phyloP scores from a whole-genome alignment of 1,284 basidiomycete genomes.

The Tylopilus orsonianus region DNA sequence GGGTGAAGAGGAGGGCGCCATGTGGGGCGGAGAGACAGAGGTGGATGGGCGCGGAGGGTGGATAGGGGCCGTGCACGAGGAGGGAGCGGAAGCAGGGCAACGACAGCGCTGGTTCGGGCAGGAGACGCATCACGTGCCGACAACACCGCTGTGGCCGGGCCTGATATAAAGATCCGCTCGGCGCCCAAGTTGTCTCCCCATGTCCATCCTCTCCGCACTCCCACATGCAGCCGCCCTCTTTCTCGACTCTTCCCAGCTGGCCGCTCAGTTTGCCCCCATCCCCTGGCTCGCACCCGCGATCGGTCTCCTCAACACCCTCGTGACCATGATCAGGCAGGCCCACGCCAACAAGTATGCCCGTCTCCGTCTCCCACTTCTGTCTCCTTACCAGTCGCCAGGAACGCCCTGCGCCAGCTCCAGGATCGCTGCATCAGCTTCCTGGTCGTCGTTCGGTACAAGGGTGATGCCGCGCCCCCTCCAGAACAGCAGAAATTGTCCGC shows the following conservation, averaged over 20 bases:
- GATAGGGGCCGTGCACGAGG: constrained; percentile 53
- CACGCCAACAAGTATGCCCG: constrained; percentile 42
- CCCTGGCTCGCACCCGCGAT: constrained; percentile 46
- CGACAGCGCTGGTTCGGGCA: constrained; percentile 26
- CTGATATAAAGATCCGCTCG: constrained; percentile 4
- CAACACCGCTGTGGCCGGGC: constrained; percentile 20
- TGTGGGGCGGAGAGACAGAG: constrained; percentile 48
- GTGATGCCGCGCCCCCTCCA: constrained; percentile 17
- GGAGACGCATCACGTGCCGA: constrained; percentile 27
- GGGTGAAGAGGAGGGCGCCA: constrained; percentile 50
- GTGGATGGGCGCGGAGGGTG: constrained; percentile 57
- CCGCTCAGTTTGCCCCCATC: constrained; percentile 47
- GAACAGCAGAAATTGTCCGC: constrained; percentile 26
- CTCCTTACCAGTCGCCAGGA: constrained; percentile 26
- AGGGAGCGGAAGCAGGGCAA: constrained; percentile 50
- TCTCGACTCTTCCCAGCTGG: constrained; percentile 37
- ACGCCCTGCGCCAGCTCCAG: constrained; percentile 43
- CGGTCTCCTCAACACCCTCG: constrained; percentile 40
- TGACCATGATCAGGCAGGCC: constrained; percentile 48
- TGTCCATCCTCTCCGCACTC: constrained; percentile 22
- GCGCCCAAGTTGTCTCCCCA: constrained; percentile 7
- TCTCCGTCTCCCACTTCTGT: neutral
- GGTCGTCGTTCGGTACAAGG: constrained; percentile 22
- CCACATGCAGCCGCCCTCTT: constrained; percentile 14
- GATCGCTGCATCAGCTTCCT: constrained; percentile 39